Evolutionary conservation across 495 filamentous ascomycete genomes (phyloP).

Genomic region (Chaetomium cochliodes): DNA sequence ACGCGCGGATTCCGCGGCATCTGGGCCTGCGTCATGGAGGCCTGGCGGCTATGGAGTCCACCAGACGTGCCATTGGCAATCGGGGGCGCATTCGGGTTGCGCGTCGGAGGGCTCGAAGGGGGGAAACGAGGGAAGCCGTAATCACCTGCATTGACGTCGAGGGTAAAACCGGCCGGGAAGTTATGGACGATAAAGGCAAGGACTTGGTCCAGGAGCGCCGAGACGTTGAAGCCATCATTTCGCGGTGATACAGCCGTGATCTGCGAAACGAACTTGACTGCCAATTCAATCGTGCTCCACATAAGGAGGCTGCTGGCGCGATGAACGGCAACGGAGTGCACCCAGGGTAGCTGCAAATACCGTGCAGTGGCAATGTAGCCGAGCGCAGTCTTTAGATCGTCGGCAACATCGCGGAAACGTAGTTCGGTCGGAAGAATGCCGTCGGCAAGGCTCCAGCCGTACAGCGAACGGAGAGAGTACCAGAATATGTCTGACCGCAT

Average conservation of each 20-base stretch:
- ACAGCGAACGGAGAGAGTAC: slow-evolving; percentile 49
- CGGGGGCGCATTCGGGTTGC: slow-evolving; percentile 24
- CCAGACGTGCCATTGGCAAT: slow-evolving; percentile 40
- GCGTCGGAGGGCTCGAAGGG: slow-evolving; percentile 9
- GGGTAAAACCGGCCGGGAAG: slow-evolving; percentile 51
- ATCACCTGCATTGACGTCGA: slow-evolving; percentile 45
- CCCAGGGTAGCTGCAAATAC: slow-evolving; percentile 46
- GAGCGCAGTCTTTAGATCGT: slow-evolving; percentile 50
- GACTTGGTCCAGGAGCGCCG: slow-evolving; percentile 38
- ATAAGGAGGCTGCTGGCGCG: slow-evolving; percentile 47
- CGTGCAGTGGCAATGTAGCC: slow-evolving; percentile 55
- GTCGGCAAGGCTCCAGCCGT: slow-evolving; percentile 40
- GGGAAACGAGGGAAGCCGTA: slow-evolving; percentile 40
- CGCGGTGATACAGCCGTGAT: slow-evolving; percentile 29
- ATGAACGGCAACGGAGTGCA: slow-evolving; percentile 46
- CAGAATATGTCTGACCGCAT: slow-evolving; percentile 50
- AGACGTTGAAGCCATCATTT: slow-evolving; percentile 14
- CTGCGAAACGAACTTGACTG: slow-evolving; percentile 41
- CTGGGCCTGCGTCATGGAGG: slow-evolving; percentile 24
- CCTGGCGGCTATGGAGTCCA: slow-evolving; percentile 27
- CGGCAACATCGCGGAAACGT: slow-evolving; percentile 30
- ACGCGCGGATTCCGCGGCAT: slow-evolving; percentile 31
- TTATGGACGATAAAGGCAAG: slow-evolving; percentile 47
- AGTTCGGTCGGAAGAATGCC: slow-evolving; percentile 26
- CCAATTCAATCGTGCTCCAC: slow-evolving; percentile 56